Conservation (phyloP, 192 early-diverging fungal species). For the Backusella tuberculispora region DNA sequence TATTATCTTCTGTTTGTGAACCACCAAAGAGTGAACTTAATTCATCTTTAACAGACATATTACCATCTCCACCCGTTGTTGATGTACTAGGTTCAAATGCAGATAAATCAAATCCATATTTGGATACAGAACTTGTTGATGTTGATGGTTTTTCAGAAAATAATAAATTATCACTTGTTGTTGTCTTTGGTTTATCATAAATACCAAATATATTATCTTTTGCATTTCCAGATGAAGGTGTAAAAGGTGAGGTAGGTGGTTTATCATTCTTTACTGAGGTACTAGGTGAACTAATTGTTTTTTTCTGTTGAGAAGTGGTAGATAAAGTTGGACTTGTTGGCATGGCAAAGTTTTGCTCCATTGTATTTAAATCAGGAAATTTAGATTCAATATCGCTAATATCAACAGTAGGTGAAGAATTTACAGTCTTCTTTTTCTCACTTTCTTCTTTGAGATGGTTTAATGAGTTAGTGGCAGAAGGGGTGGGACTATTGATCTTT, state of each 20-base stretch:
- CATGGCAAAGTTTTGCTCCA: slow-evolving; percentile 37
- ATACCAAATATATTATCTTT: neutral
- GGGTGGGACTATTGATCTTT: neutral
- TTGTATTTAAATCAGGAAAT: slow-evolving; percentile 43
- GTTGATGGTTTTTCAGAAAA: neutral
- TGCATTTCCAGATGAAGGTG: neutral
- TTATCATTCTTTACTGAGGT: neutral
- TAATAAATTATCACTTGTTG: neutral
- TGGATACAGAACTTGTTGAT: slow-evolving; percentile 4
- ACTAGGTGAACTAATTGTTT: neutral
- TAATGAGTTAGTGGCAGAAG: slow-evolving; percentile 15
- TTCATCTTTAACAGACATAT: slow-evolving; percentile 24
- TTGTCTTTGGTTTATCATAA: neutral
- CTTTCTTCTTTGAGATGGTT: slow-evolving; percentile 28
- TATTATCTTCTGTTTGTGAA: neutral
- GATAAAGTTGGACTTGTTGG: slow-evolving; percentile 17
- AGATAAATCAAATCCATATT: slow-evolving; percentile 42
- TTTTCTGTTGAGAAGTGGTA: neutral
- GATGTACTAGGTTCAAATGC: slow-evolving; percentile 23
- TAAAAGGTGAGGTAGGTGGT: neutral
- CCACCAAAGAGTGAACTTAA: slow-evolving; percentile 29
- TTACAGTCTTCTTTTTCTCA: neutral
- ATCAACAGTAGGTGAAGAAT: slow-evolving; percentile 22
- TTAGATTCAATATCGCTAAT: slow-evolving; percentile 44
- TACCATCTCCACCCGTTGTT: neutral